Conservation (phyloP, 1,139 yeast species). For the Debaryomycetaceae sp. region DNA sequence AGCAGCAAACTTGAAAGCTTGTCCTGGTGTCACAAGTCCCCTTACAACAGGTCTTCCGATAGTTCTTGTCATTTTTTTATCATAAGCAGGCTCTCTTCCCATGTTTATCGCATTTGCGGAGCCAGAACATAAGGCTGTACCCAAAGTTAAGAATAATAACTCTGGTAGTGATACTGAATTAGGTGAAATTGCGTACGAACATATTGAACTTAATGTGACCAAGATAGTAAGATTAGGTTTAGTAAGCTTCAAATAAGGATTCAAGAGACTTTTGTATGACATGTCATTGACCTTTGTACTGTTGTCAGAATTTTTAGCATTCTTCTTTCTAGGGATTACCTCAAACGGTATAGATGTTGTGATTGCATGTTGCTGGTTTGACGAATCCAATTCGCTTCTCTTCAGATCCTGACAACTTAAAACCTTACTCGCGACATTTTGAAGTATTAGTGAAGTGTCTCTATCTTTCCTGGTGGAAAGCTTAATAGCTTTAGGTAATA, state of each 20-base stretch:
- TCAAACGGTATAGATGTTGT: slow-evolving; percentile 53
- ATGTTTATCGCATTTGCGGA: slow-evolving; percentile 96
- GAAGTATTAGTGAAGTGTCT: slow-evolving; percentile 12
- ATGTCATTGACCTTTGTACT: slow-evolving; percentile 11
- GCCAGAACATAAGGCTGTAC: slow-evolving; percentile 86
- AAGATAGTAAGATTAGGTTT: slow-evolving; percentile 86
- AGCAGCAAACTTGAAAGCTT: slow-evolving; percentile 81
- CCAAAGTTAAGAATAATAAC: slow-evolving; percentile 68
- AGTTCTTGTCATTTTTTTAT: slow-evolving; percentile 84
- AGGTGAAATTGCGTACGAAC: slow-evolving; percentile 92
- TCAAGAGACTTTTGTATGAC: slow-evolving; percentile 30
- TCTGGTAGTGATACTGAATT: slow-evolving; percentile 67
- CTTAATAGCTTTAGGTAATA: slow-evolving; percentile 1
- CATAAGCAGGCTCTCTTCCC: slow-evolving; percentile 94
- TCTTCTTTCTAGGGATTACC: slow-evolving; percentile 37
- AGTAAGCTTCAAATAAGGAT: slow-evolving; percentile 73
- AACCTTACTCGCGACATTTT: slow-evolving; percentile 33
- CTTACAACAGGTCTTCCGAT: slow-evolving; percentile 87
- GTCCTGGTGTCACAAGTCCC: slow-evolving; percentile 68
- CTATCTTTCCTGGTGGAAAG: neutral
- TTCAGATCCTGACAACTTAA: slow-evolving; percentile 39
- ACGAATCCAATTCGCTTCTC: slow-evolving; percentile 20
- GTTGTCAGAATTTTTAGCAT: slow-evolving; percentile 1
- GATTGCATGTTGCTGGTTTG: slow-evolving; percentile 6
- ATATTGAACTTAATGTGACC: slow-evolving; percentile 87